Evolutionary conservation across 2,329 filamentous ascomycete genomes (phyloP).

Genomic region (Colletotrichum limetticola): DNA sequence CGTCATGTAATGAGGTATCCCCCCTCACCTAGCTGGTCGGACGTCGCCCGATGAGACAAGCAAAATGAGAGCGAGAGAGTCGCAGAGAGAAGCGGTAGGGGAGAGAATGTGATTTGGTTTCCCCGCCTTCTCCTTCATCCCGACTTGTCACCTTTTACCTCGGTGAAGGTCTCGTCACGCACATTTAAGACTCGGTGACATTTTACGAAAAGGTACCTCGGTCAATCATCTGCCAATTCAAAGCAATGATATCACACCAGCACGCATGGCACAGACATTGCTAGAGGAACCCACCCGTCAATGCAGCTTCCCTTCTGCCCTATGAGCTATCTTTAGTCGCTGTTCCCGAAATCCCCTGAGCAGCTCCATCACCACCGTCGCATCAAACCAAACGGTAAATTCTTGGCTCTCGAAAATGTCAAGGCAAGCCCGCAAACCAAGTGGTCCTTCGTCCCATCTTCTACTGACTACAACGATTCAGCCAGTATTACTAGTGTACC

Average conservation of each 20-base stretch:
- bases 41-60: neutral
- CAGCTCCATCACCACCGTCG: neutral
- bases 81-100: neutral
- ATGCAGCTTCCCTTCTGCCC: constrained; percentile 5
- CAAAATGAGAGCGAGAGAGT: neutral
- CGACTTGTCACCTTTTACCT: constrained; percentile 3
- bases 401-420: neutral
- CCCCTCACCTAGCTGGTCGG: neutral
- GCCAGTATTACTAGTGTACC: no score
- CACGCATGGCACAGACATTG: constrained; percentile 1
- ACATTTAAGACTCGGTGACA: neutral
- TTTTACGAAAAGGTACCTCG: neutral
- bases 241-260: neutral
- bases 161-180: neutral
- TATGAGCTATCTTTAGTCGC: neutral
- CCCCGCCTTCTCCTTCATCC: neutral
- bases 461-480: no score
- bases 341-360: no score
- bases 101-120: neutral
- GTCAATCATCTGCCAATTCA: neutral
- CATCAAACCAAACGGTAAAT: neutral
- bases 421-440: neutral
- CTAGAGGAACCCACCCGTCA: neutral
- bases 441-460: constrained; percentile 1
- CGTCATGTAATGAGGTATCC: neutral